Evolutionary conservation across 2,329 filamentous ascomycete genomes (phyloP).

Genomic region (Penicillium palitans): DNA sequence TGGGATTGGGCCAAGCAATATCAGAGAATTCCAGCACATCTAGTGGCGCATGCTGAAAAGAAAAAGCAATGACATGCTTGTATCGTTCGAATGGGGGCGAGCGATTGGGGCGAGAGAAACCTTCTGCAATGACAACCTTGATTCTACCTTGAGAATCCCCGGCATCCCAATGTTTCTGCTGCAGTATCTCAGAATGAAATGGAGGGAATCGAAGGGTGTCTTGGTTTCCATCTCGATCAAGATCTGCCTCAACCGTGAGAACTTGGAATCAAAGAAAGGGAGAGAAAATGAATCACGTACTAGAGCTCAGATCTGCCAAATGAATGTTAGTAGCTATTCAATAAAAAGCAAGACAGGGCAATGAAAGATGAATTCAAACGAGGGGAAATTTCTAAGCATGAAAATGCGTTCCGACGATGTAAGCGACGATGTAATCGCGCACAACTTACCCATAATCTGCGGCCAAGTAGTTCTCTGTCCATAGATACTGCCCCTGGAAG

Average conservation of each 20-base stretch:
- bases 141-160: constrained; percentile 72
- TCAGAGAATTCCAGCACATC: constrained; percentile 70
- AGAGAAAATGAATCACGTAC: constrained; percentile 30
- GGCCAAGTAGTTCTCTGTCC: constrained; percentile 55
- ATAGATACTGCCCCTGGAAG: constrained; percentile 56
- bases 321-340: background rate
- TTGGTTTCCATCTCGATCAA: constrained; percentile 59
- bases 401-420: background rate
- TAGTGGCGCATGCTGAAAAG: constrained; percentile 84
- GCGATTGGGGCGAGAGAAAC: constrained; percentile 56
- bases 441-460: constrained; percentile 51
- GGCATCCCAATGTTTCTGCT: constrained; percentile 70
- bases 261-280: constrained; percentile 35
- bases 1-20: constrained; percentile 77
- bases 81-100: constrained; percentile 61
- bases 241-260: constrained; percentile 25
- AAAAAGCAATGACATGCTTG: constrained; percentile 73
- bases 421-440: background rate
- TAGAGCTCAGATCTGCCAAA: constrained; percentile 37
- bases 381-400: background rate
- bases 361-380: background rate
- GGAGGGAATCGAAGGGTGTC: constrained; percentile 68
- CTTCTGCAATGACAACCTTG: constrained; percentile 73
- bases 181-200: constrained; percentile 69
- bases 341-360: background rate